Conservation (phyloP, 148 eudicot genomes). For the Silene uniflora region DNA sequence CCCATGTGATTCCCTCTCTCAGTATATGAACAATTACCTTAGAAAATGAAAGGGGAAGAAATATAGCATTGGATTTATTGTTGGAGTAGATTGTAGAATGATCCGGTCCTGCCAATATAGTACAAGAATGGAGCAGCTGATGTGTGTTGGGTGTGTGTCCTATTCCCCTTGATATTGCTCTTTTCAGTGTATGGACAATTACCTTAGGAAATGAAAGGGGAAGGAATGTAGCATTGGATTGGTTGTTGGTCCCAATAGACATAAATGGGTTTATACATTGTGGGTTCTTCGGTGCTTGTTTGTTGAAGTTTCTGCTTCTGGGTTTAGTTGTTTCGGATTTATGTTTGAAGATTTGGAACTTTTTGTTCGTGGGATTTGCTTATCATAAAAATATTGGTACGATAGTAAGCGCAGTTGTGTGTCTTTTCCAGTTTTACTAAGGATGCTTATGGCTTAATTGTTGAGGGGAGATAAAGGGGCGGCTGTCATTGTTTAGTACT, state of each 20-base stretch:
- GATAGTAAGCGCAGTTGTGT: not conserved
- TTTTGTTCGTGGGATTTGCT: conserved; percentile 4
- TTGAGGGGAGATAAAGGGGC: conserved; percentile 3
- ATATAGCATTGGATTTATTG: too few relatives aligned
- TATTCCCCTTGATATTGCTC: conserved; percentile 8
- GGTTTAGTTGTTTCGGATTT: not conserved
- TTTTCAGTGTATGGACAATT: conserved; percentile 3
- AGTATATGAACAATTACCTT: too few relatives aligned
- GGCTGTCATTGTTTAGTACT: not conserved
- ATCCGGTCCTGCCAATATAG: conserved; percentile 17
- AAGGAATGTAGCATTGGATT: not conserved
- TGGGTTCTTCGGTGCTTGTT: conserved; percentile 11
- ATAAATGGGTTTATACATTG: conserved; percentile 8
- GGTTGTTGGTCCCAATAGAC: conserved; percentile 11
- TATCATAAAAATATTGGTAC: not conserved
- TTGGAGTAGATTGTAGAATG: not conserved
- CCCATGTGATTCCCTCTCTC: too few relatives aligned
- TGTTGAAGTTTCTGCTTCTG: conserved; percentile 20
- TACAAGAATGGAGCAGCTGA: not conserved
- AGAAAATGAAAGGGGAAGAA: too few relatives aligned
- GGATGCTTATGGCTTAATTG: not conserved
- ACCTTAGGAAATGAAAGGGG: conserved; percentile 7
- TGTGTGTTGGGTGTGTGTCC: not conserved
- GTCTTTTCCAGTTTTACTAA: not conserved
- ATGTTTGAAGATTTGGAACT: not conserved